Evolutionary conservation across 176 grass and related monocot species (phyloP).

Genomic region (maize (Zea mays)): Zm-B73-REFERENCE-NAM-5.0 NC_050096.1:50552001-50552500

Average conservation of each 20-base stretch:
- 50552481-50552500: not conserved
- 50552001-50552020: not conserved
- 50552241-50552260: slow-evolving; percentile 60
- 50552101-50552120: slow-evolving; percentile 4
- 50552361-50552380: slow-evolving; percentile 32
- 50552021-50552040: not conserved
- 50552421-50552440: not conserved
- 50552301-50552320: slow-evolving; percentile 24
- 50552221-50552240: slow-evolving; percentile 53
- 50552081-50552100: slow-evolving; percentile 15
- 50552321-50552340: not conserved
- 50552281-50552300: slow-evolving; percentile 15
- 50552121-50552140: not conserved
- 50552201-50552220: slow-evolving; percentile 71
- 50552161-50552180: slow-evolving; percentile 81
- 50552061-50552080: slow-evolving; percentile 27
- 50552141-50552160: slow-evolving; percentile 9
- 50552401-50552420: not conserved
- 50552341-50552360: slow-evolving; percentile 3
- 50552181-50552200: slow-evolving; percentile 87
- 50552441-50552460: not conserved
- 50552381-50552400: not conserved
- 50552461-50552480: not conserved
- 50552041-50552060: slow-evolving; percentile 1
- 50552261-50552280: slow-evolving; percentile 5